These are phyloP conservation scores for Fragaria ananassa DNA, from an alignment of 306 rosid genomes.

Conservation along the genomic window DNA sequence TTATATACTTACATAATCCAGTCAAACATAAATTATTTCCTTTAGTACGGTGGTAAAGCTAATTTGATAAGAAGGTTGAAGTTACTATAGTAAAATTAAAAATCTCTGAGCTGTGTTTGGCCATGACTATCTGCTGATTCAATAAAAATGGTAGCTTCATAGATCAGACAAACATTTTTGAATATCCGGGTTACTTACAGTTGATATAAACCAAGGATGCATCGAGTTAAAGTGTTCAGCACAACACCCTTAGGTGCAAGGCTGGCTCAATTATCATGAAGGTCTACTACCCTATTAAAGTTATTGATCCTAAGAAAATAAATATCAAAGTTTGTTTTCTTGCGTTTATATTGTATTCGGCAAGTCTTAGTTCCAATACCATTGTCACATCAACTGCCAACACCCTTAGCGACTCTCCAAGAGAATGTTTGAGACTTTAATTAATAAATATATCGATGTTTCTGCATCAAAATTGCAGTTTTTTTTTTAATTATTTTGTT, in stretches of 20 bases:
- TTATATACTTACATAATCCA: not conserved
- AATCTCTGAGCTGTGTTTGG: not conserved
- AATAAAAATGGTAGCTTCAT: not conserved
- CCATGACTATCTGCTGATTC: too few species aligned
- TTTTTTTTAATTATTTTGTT: not conserved
- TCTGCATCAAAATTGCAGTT: not conserved
- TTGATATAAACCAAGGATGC: too few species aligned
- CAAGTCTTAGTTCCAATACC: too few species aligned
- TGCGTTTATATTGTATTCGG: not conserved
- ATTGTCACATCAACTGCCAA: too few species aligned
- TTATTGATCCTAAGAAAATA: not conserved
- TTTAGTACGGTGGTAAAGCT: not conserved
- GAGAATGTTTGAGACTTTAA: not conserved
- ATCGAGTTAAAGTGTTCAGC: too few species aligned
- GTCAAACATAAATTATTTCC: not conserved
- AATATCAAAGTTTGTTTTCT: not conserved
- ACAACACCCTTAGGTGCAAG: not conserved
- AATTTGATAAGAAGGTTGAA: not conserved
- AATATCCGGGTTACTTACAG: too few species aligned
- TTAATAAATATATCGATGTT: not conserved
- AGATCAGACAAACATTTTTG: not conserved
- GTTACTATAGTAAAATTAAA: not conserved
- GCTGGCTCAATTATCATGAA: too few species aligned
- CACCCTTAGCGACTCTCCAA: too few species aligned
- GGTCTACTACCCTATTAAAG: not conserved